phyloP scores from a whole-genome alignment of 345 rosid genomes.

The Moricandia arvensis region DNA sequence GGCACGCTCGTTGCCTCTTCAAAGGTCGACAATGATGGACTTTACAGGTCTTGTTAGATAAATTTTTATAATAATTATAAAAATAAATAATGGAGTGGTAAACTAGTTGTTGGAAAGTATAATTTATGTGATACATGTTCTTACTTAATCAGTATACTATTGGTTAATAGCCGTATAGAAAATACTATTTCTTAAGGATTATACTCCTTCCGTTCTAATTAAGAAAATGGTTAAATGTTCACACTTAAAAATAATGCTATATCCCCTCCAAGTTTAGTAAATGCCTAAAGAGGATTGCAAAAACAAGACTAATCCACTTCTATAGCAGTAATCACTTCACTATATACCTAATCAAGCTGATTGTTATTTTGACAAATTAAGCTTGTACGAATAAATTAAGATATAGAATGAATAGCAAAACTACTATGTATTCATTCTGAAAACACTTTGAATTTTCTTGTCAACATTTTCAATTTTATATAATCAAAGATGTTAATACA shows the following conservation, averaged over 20 bases:
- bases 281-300: not conserved
- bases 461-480: not conserved
- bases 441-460: not conserved
- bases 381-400: not conserved
- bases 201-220: no score
- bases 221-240: no score
- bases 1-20: slow-evolving; percentile 32
- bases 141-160: not conserved
- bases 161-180: not conserved
- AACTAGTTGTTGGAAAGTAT: not conserved
- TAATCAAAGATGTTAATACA: not conserved
- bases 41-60: slow-evolving; percentile 12
- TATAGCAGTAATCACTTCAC: not conserved
- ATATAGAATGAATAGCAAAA: not conserved
- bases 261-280: not conserved
- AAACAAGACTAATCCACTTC: not conserved
- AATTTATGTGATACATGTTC: not conserved
- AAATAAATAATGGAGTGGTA: not conserved
- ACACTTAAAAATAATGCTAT: no score
- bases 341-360: not conserved
- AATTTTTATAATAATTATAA: not conserved
- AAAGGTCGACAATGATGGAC: slow-evolving; percentile 31
- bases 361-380: not conserved
- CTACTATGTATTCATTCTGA: not conserved
- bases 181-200: no score